Evolutionary conservation across 768 basidiomycete species (phyloP), one percentile per base, ranked within the genome.

Genomic region (Russula sp.): DNA sequence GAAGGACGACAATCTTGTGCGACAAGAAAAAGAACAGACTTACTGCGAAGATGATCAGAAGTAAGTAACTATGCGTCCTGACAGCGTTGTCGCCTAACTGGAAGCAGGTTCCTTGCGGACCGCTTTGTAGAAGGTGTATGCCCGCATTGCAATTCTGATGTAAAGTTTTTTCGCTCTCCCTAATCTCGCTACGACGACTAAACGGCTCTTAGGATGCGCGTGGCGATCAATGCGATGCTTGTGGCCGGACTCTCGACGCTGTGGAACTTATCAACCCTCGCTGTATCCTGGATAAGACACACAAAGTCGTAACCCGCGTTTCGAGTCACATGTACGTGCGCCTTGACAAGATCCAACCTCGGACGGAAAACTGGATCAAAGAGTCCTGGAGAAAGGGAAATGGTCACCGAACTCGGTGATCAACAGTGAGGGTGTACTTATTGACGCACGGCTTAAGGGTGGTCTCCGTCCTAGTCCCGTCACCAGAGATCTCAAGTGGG

Each of bases 91-190:
- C 36, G 64, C 64, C 53, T 67, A 66, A 40, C 38, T 20, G 5
- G 61, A 57, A 28, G 24, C 64, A 92, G 92, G 70, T 99, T 97
- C 78, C 77, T 99, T 40, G 97, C 97, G 22, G 97, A 99, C 76
- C 89, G 97, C 60, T 98, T 90, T 76, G 95, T 98, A 0, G 96
- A 98, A 75, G 97, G 97, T n/a, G 92, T 85, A 38, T 99, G 97
- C 73, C 97, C 97, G 0, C 83, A 97, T 75, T 98, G 97, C 72
- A 83, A 82, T 54, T 94, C 87, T 67, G 89, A 94, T 64, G 90
- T 90, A 64, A 69, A 26, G 58, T 14, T 57, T 57, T 59, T 44
- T 38, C 40, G 5, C 20, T 26, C 9, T 9, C n/a, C 6, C 20
- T 8, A 5, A 1, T 42, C 32, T 50, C 22, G 22, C 5, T 14